Evolutionary conservation across 108 stramenopile species (phyloP).

Genomic region (Bacterosira constricta): DNA sequence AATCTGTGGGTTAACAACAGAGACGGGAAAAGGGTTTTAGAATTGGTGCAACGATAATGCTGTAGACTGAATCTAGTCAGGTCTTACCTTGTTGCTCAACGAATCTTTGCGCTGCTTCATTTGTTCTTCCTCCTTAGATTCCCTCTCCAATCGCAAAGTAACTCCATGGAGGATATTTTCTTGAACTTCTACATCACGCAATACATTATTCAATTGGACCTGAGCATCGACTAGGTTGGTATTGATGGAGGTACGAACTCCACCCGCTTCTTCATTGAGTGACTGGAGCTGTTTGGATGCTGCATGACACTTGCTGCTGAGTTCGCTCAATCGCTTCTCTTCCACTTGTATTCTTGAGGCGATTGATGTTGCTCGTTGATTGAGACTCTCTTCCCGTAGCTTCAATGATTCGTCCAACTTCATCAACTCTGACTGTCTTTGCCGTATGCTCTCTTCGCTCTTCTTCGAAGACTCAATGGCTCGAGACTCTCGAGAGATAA

Average conservation of each 20-base stretch:
- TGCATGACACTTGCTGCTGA: conserved; percentile 19
- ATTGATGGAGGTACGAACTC: conserved; percentile 22
- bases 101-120: conserved; percentile 29
- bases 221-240: conserved; percentile 21
- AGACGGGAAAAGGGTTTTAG: not conserved
- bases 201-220: conserved; percentile 7
- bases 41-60: not conserved
- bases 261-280: conserved; percentile 29
- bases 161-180: conserved; percentile 25
- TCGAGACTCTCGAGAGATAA: conserved; percentile 10
- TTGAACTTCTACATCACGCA: conserved; percentile 19
- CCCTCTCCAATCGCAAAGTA: conserved; percentile 17
- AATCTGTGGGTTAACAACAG: conserved; percentile 15
- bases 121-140: conserved; percentile 27
- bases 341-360: conserved; percentile 21
- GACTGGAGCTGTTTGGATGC: conserved; percentile 20
- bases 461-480: conserved; percentile 9
- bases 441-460: conserved; percentile 10
- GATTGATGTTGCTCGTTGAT: conserved; percentile 10
- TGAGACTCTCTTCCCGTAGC: conserved; percentile 10
- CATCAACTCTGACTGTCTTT: conserved; percentile 14
- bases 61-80: not conserved
- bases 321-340: conserved; percentile 20
- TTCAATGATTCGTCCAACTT: conserved; percentile 30
- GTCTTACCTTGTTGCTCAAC: conserved; percentile 28